Percentiles rank a stretch among this genome's conserved stretches.
Conservation (phyloP, 495 filamentous ascomycete species). For the Daldinia concentrica region DNA sequence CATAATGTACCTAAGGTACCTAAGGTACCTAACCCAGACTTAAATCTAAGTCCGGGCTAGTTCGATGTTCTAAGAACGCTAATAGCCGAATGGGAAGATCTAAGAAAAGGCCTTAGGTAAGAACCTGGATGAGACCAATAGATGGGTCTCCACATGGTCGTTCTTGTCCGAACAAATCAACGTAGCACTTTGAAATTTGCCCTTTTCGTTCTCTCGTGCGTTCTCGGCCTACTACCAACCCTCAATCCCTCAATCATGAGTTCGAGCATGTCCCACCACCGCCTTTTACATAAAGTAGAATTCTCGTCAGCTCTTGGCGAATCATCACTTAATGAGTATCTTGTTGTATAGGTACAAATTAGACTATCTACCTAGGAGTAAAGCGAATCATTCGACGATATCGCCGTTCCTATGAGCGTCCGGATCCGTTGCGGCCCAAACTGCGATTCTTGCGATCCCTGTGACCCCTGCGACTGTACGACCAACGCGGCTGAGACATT, state of each 20-base stretch:
- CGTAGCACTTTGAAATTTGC: slow-evolving; percentile 25
- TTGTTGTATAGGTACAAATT: slow-evolving; percentile 20
- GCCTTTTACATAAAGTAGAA: slow-evolving; percentile 30
- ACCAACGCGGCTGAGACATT: slow-evolving; percentile 30
- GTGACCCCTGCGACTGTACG: slow-evolving; percentile 19
- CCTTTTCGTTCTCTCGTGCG: slow-evolving; percentile 23
- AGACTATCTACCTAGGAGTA: neutral
- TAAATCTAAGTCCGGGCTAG: neutral
- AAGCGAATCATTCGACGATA: slow-evolving; percentile 12
- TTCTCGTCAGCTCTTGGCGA: slow-evolving; percentile 26
- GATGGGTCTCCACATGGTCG: slow-evolving; percentile 26
- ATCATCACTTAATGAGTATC: slow-evolving; percentile 19
- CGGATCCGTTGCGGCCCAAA: slow-evolving; percentile 31
- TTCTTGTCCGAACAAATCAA: slow-evolving; percentile 34
- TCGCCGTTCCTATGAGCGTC: slow-evolving; percentile 32
- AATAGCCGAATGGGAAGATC: neutral
- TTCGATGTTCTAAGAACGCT: neutral
- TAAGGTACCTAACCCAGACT: neutral
- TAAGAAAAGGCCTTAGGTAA: slow-evolving; percentile 21
- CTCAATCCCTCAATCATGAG: slow-evolving; percentile 32
- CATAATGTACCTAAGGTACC: no score
- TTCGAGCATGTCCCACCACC: slow-evolving; percentile 35
- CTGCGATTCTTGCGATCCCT: slow-evolving; percentile 16
- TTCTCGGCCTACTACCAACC: slow-evolving; percentile 29
- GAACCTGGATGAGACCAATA: slow-evolving; percentile 24